Conservation (phyloP, 1,139 yeast genomes). For the Saccharomyces hybrid region DNA sequence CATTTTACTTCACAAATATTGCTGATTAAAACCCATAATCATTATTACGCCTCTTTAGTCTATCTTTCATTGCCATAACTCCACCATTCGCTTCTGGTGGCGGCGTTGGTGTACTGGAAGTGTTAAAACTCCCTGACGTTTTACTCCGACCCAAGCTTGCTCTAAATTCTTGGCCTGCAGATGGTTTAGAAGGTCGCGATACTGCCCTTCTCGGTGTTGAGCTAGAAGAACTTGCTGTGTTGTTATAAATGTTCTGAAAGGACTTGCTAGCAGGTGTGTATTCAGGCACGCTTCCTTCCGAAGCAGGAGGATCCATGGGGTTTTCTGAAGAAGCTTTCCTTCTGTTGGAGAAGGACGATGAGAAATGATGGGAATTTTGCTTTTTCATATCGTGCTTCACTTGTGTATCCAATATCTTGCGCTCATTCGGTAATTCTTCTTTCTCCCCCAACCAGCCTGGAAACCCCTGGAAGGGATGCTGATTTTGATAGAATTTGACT, state of each 20-base stretch:
- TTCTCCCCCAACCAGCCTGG: conserved; percentile 38
- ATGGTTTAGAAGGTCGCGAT: background rate
- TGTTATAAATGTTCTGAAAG: conserved; percentile 19
- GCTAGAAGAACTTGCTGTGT: conserved; percentile 2
- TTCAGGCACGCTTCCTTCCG: background rate
- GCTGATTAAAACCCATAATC: background rate
- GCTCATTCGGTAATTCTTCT: conserved; percentile 30
- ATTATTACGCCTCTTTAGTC: background rate
- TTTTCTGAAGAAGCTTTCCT: background rate
- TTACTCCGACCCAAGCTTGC: background rate
- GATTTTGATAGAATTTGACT: conserved; percentile 30
- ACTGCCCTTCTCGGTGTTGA: background rate
- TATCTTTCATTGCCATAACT: background rate
- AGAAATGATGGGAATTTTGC: conserved; percentile 3
- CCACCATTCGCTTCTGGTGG: background rate
- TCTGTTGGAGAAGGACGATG: background rate
- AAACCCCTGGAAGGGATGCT: conserved; percentile 32
- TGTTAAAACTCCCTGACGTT: background rate
- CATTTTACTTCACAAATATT: background rate
- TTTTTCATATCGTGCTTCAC: conserved; percentile 2
- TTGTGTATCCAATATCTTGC: conserved; percentile 25
- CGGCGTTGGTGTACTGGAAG: background rate
- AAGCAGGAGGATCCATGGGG: background rate
- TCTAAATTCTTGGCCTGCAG: conserved; percentile 2
- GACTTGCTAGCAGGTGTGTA: conserved; percentile 16